phyloP scores from a whole-genome alignment of 2,329 filamentous ascomycete genomes.

The Aaosphaeria arxii region DNA sequence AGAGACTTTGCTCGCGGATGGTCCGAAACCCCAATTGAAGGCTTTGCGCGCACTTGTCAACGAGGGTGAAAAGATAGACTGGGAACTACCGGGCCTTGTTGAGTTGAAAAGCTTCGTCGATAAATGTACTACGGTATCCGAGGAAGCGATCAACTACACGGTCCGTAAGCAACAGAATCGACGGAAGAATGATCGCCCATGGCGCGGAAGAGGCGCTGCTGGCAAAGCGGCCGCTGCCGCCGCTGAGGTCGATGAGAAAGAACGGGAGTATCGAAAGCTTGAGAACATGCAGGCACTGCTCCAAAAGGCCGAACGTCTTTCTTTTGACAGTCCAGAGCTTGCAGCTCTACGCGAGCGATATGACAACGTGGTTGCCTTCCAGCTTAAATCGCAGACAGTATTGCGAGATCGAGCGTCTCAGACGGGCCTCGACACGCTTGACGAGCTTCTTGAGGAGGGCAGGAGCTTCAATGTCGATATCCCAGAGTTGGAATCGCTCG shows the following conservation, averaged over 20 bases:
- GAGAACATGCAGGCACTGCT: conserved; percentile 85
- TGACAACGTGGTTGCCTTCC: conserved; percentile 80
- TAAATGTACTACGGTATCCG: conserved; percentile 95
- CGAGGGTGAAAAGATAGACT: conserved; percentile 95
- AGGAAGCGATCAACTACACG: conserved; percentile 94
- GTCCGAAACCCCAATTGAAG: conserved; percentile 81
- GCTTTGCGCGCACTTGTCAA: conserved; percentile 76
- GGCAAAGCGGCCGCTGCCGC: conserved; percentile 57
- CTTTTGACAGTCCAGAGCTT: conserved; percentile 93
- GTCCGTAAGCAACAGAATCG: conserved; percentile 97
- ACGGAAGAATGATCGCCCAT: conserved; percentile 87
- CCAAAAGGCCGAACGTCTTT: conserved; percentile 76
- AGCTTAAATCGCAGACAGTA: conserved; percentile 68
- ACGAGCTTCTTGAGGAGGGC: conserved; percentile 87
- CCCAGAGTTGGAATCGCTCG: conserved; percentile 79
- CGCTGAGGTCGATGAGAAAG: conserved; percentile 78
- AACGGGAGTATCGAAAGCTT: conserved; percentile 81
- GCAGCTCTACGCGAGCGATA: conserved; percentile 79
- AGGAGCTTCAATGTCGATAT: conserved; percentile 88
- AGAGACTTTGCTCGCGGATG: conserved; percentile 78
- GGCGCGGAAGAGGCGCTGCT: conserved; percentile 66
- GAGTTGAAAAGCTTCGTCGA: conserved; percentile 88
- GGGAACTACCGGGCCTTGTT: conserved; percentile 77
- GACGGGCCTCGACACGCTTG: conserved; percentile 67
- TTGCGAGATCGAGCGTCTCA: conserved; percentile 56